phyloP scores from a whole-genome alignment of 345 rosid species.

The Litchi chinensis region DNA sequence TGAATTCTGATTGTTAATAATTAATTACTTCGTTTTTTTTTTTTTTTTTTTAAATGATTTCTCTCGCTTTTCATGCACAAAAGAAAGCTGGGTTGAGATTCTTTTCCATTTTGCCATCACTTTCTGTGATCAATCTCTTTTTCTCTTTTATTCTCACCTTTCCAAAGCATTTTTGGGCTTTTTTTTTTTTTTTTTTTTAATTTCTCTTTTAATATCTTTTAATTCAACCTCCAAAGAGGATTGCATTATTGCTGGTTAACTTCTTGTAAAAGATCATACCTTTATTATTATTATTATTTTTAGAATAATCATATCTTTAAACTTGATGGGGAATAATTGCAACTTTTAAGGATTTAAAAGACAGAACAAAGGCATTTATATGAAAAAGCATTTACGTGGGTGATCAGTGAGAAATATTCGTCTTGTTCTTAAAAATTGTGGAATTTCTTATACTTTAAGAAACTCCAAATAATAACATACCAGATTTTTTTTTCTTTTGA shows the following conservation, averaged over 20 bases:
- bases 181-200: neutral
- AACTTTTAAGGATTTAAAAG: neutral
- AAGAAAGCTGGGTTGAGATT: neutral
- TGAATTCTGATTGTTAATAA: conserved; percentile 11
- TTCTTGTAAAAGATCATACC: neutral
- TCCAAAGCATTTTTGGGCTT: neutral
- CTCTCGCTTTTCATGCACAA: conserved; percentile 5
- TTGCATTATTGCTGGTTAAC: neutral
- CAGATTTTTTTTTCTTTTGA: no score
- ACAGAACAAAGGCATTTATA: neutral
- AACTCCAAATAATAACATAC: no score
- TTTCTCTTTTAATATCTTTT: neutral
- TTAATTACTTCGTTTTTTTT: neutral
- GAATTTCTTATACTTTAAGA: no score
- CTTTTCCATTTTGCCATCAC: neutral
- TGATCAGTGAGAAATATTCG: no score
- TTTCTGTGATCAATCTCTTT: neutral
- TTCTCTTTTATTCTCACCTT: neutral
- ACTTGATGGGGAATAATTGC: neutral
- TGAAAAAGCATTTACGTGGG: neutral
- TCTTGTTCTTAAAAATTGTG: no score
- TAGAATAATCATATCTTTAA: neutral
- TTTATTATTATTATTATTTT: neutral
- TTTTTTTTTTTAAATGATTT: neutral
- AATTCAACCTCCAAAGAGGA: neutral